Base-by-base conservation (phyloP, 805 yeast genomes). In the Tetrapisispora fleetii region DNA sequence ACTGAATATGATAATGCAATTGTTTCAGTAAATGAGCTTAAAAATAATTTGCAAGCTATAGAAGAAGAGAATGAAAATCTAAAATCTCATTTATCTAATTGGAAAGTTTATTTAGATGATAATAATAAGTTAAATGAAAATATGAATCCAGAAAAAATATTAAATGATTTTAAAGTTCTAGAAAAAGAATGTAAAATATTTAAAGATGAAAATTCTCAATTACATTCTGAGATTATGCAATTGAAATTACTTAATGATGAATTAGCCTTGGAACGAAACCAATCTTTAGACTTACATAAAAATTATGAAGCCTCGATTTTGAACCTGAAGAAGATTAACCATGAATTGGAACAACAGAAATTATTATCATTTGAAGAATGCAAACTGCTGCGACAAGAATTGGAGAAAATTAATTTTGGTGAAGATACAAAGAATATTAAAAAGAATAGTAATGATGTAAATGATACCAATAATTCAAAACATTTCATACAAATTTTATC, bases 321-420 rank as follows among this genome's bases (percentile, higher is more conserved):
- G 38, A 65, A 64, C 47, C 44, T 66, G 37, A 58, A 60, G 21
- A 67, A 59, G 48, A 48, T 70, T 6, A 69, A 68, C 45, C 62
- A 51, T 64, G 75, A 80, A 48, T 59, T 77, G 6, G 77, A 78
- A 44, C 74, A 76, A 47, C 81, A 80, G 49, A 72, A 72, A 46
- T 57, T 67, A 2, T 65, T 83, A 40, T 75, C 81, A n/a, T 57
- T 67, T 22, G 78, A 77, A 52, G 90, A 84, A 57, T 73, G 80
- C 28, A 77, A 72, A 47, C 72, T 80, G 49, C 64, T 84, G 47
- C 69, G 84, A 50, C 71, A 70, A 38, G 82, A 80, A 61, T 59
- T 83, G 45, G 74, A 79, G 47, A 73, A 72, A 30, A 49, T 53
- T 32, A 43, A 52, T 11, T 46, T 45, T n/a, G 43, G 59, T 38